Percentiles rank a stretch among this genome's conserved stretches.
phyloP scores from a whole-genome alignment of 306 rosid species.

The Alnus glutinosa region DNA sequence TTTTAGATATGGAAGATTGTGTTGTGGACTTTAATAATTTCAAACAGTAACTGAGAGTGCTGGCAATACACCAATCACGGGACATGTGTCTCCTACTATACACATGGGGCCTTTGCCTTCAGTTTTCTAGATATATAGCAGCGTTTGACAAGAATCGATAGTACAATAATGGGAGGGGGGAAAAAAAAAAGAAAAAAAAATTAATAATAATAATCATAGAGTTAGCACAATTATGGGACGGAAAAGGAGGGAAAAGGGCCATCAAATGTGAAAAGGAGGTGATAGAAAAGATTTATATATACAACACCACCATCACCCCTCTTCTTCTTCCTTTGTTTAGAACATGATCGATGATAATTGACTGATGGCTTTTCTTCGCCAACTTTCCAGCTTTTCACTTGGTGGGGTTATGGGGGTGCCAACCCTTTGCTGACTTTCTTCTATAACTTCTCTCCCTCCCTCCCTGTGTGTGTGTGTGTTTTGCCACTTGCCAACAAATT shows the following conservation, averaged over 20 bases:
- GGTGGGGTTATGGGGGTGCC: slow-evolving; percentile 25
- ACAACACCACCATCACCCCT: no score
- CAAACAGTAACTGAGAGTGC: not conserved
- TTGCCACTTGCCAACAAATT: slow-evolving; percentile 5
- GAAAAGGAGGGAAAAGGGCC: slow-evolving; percentile 17
- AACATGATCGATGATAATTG: not conserved
- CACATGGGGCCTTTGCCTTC: slow-evolving; percentile 27
- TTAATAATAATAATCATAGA: not conserved
- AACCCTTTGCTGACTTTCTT: slow-evolving; percentile 29
- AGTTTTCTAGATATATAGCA: not conserved
- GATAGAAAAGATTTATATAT: not conserved
- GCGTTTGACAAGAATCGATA: not conserved
- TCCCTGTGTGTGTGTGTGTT: not conserved
- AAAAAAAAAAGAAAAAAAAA: not conserved
- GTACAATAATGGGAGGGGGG: slow-evolving; percentile 26
- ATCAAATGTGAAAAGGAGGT: slow-evolving; percentile 5
- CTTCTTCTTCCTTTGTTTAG: slow-evolving; percentile 1
- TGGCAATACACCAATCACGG: slow-evolving; percentile 43
- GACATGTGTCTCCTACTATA: not conserved
- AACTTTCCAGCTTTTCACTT: slow-evolving; percentile 29
- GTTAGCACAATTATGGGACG: slow-evolving; percentile 28
- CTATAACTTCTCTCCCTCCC: not conserved
- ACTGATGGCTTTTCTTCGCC: slow-evolving; percentile 14
- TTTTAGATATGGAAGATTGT: not conserved
- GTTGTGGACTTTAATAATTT: not conserved